Conservation (phyloP, 177 flowering plant species). For the Telopea speciosissima region DNA sequence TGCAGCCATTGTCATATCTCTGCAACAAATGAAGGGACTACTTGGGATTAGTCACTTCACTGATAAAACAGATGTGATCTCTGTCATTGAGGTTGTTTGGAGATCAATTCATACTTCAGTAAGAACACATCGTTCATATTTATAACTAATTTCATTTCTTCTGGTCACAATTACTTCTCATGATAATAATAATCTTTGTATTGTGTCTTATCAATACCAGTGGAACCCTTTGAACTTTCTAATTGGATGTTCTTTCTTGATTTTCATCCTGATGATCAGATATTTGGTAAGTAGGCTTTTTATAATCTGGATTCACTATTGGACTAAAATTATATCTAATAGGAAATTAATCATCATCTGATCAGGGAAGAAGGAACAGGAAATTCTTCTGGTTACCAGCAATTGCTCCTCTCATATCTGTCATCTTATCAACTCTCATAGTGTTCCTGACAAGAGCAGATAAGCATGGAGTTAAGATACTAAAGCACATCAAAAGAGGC, state of each 20-base stretch:
- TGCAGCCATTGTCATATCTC: conserved; percentile 71
- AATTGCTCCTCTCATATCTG: conserved; percentile 70
- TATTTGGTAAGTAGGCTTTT: conserved; percentile 39
- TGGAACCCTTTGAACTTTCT: conserved; percentile 54
- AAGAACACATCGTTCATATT: conserved; percentile 14
- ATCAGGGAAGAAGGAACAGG: conserved; percentile 67
- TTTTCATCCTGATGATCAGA: conserved; percentile 51
- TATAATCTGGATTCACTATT: too few relatives aligned
- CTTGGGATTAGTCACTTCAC: conserved; percentile 58
- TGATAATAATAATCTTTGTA: too few relatives aligned
- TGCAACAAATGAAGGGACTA: conserved; percentile 66
- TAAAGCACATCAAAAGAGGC: conserved; percentile 68
- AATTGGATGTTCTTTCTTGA: conserved; percentile 59
- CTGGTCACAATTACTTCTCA: background rate
- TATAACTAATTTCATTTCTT: background rate
- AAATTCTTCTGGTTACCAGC: conserved; percentile 87
- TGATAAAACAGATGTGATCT: conserved; percentile 12
- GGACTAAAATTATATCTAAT: too few relatives aligned
- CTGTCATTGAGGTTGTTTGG: conserved; percentile 43
- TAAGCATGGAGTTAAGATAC: conserved; percentile 66
- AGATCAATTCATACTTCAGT: conserved; percentile 41
- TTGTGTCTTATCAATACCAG: conserved; percentile 20
- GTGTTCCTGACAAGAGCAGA: conserved; percentile 67
- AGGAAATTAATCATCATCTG: background rate
- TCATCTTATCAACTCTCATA: conserved; percentile 55